Evolutionary conservation across 2,329 filamentous ascomycete genomes (phyloP).

Genomic region (Byssochlamys sp.): DNA sequence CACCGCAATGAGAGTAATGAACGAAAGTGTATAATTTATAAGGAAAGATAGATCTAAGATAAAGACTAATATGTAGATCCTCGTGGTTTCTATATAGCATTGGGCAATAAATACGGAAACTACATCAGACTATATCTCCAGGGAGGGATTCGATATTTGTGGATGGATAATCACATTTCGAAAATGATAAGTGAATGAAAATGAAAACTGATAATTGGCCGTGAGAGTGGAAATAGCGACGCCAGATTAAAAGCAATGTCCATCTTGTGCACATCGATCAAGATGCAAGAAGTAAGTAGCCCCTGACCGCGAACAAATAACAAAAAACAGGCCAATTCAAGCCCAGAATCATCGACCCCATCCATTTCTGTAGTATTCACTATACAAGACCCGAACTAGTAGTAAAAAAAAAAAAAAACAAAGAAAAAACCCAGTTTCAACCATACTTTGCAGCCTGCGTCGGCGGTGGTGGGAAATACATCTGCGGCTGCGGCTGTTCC

Average conservation of each 20-base stretch:
- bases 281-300: too few relatives aligned
- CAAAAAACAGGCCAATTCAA: too few relatives aligned
- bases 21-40: not conserved
- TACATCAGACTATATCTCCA: too few relatives aligned
- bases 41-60: too few relatives aligned
- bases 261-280: not conserved
- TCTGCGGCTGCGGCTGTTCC: conserved; percentile 15
- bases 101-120: too few relatives aligned
- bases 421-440: not conserved
- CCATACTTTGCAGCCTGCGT: conserved; percentile 24
- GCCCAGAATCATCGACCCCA: too few relatives aligned
- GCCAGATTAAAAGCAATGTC: not conserved
- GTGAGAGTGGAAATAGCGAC: not conserved
- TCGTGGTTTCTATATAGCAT: too few relatives aligned
- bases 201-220: not conserved
- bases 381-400: too few relatives aligned
- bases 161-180: not conserved
- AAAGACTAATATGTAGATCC: too few relatives aligned
- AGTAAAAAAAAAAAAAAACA: too few relatives aligned
- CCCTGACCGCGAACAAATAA: too few relatives aligned
- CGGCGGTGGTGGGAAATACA: conserved; percentile 37
- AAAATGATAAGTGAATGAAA: not conserved
- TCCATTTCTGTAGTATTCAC: too few relatives aligned
- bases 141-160: not conserved
- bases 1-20: not conserved